phyloP scores from a whole-genome alignment of 345 rosid species.

The Noccaea caerulescens region DNA sequence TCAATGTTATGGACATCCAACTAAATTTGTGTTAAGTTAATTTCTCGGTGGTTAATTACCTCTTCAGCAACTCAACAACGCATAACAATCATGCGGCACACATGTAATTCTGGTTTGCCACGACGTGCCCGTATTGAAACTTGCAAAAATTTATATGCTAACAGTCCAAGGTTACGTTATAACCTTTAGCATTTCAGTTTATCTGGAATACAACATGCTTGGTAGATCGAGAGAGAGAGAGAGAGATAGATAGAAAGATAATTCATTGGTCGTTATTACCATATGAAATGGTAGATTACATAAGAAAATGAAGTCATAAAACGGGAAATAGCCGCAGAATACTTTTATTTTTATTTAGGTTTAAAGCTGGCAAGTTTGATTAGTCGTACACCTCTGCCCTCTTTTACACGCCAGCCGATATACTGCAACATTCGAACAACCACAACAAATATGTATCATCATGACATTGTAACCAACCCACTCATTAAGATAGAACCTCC shows the following conservation, averaged over 20 bases:
- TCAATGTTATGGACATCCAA: background rate
- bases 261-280: background rate
- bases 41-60: too few species aligned
- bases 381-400: constrained; percentile 25
- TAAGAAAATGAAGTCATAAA: constrained; percentile 16
- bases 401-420: constrained; percentile 37
- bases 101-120: background rate
- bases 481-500: background rate
- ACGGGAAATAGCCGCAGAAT: constrained; percentile 5
- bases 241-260: constrained; percentile 4
- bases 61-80: background rate
- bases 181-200: too few species aligned
- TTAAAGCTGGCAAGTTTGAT: constrained; percentile 33
- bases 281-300: constrained; percentile 18
- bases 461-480: background rate
- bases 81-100: background rate
- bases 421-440: constrained; percentile 35
- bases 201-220: too few species aligned
- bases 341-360: constrained; percentile 12
- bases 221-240: too few species aligned
- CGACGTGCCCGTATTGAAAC: background rate
- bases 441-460: constrained; percentile 20
- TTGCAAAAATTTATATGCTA: too few species aligned
- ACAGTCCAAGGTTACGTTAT: too few species aligned
- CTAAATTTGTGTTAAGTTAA: too few species aligned